Conservation (phyloP, 805 yeast species). For the Candida verbasci region DNA sequence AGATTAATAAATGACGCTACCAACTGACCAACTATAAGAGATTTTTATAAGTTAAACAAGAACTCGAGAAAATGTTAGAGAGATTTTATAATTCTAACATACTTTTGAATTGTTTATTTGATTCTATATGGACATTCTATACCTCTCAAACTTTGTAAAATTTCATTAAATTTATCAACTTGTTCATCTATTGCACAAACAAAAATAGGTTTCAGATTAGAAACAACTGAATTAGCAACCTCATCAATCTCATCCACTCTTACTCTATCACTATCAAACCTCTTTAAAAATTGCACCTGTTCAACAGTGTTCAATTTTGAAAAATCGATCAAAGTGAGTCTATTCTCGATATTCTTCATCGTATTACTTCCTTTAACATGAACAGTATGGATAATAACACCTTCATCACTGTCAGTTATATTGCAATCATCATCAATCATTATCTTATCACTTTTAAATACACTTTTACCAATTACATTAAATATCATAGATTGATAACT, state of each 20-base stretch:
- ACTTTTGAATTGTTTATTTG: too few species aligned
- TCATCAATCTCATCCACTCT: too few species aligned
- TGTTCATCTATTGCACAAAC: neutral
- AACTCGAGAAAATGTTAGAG: too few species aligned
- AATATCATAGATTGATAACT: conserved; percentile 5
- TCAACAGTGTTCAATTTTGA: neutral
- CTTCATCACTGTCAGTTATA: neutral
- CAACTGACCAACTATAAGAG: too few species aligned
- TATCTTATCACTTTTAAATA: conserved; percentile 4
- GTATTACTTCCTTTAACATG: neutral
- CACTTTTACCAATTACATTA: neutral
- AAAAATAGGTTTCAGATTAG: neutral
- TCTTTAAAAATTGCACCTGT: neutral
- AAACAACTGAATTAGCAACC: too few species aligned
- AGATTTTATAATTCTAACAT: too few species aligned
- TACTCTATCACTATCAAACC: too few species aligned
- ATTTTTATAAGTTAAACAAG: too few species aligned
- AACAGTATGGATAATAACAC: conserved; percentile 4
- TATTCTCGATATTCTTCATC: neutral
- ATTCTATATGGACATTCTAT: conserved; percentile 14
- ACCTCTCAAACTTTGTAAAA: conserved; percentile 2
- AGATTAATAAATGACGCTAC: too few species aligned
- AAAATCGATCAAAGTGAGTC: conserved; percentile 3
- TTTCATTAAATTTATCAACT: neutral
- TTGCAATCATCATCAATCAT: conserved; percentile 3